Percentiles rank a stretch among this genome's conserved stretches.
These are phyloP conservation scores for Neofusicoccum sp. DNA, from an alignment of 2,329 filamentous ascomycete genomes.

Conservation along the genomic window DNA sequence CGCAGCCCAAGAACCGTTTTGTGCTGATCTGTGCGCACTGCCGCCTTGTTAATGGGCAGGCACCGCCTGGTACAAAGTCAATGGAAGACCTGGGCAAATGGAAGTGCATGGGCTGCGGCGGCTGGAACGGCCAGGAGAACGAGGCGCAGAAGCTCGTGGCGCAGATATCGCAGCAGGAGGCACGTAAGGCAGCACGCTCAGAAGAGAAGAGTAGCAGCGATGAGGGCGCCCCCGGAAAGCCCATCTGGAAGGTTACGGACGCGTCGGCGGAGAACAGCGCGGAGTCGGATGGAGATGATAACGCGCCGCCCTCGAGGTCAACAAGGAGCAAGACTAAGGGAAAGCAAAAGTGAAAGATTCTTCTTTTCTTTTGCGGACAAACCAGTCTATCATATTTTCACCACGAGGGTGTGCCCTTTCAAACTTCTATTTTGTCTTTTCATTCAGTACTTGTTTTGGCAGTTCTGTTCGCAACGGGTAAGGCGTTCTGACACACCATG, in stretches of 20 bases:
- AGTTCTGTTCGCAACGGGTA: not conserved
- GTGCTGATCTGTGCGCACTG: slow-evolving; percentile 81
- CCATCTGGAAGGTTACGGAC: slow-evolving; percentile 10
- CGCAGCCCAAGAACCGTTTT: slow-evolving; percentile 83
- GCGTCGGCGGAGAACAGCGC: slow-evolving; percentile 6
- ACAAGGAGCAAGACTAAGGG: slow-evolving; percentile 44
- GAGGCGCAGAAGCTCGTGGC: slow-evolving; percentile 68
- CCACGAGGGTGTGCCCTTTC: not conserved
- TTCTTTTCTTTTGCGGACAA: not conserved
- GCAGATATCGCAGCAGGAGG: not conserved
- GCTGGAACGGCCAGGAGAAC: slow-evolving; percentile 77
- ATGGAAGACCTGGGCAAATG: slow-evolving; percentile 80
- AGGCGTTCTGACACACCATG: not conserved
- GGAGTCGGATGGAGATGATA: slow-evolving; percentile 26
- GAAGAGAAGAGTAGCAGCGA: not conserved
- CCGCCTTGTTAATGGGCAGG: slow-evolving; percentile 90
- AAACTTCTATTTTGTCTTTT: not conserved
- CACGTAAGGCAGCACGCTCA: not conserved
- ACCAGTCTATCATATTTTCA: not conserved
- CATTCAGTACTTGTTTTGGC: not conserved
- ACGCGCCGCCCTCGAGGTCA: slow-evolving; percentile 33
- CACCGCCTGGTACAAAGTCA: slow-evolving; percentile 77
- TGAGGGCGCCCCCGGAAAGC: not conserved
- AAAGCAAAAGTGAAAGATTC: slow-evolving; percentile 30
- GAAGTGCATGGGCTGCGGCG: slow-evolving; percentile 83